A percentile compares a stretch with the other conserved stretches of the same genome.
These are phyloP conservation scores for Boletus eberwhitei DNA, from an alignment of 768 basidiomycete genomes.

Conservation along the genomic window DNA sequence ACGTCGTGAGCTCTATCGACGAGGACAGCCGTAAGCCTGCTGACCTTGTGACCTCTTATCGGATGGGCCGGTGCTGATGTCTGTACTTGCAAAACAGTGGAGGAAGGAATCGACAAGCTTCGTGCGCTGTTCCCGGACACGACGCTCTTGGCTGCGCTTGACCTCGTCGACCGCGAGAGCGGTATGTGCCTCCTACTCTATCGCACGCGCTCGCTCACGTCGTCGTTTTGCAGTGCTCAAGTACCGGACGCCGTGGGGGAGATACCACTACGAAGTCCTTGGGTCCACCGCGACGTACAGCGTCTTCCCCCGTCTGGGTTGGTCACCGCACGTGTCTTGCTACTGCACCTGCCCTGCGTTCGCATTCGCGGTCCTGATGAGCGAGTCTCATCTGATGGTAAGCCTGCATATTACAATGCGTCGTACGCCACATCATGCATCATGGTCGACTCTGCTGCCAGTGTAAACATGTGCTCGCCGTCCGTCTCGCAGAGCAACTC, in stretches of 20 bases:
- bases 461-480: conserved; percentile 82
- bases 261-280: conserved; percentile 61
- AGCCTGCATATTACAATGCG: conserved; percentile 5
- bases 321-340: conserved; percentile 39
- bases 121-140: conserved; percentile 58
- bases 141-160: conserved; percentile 65
- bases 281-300: conserved; percentile 63
- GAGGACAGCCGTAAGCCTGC: conserved; percentile 31
- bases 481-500: conserved; percentile 54
- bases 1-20: conserved; percentile 33
- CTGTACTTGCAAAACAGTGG: conserved; percentile 31
- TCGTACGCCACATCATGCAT: background rate
- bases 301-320: conserved; percentile 49
- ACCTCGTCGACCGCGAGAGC: conserved; percentile 69
- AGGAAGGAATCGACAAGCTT: conserved; percentile 55
- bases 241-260: conserved; percentile 54
- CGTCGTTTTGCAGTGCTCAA: conserved; percentile 49
- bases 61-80: background rate
- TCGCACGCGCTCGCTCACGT: background rate
- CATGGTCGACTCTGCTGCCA: conserved; percentile 25
- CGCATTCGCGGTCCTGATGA: conserved; percentile 56
- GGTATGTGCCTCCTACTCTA: conserved; percentile 40
- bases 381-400: conserved; percentile 65
- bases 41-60: background rate
- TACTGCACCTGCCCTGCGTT: conserved; percentile 81